Conservation (phyloP, 2,329 filamentous ascomycete species). For the Xylariaceae sp. region DNA sequence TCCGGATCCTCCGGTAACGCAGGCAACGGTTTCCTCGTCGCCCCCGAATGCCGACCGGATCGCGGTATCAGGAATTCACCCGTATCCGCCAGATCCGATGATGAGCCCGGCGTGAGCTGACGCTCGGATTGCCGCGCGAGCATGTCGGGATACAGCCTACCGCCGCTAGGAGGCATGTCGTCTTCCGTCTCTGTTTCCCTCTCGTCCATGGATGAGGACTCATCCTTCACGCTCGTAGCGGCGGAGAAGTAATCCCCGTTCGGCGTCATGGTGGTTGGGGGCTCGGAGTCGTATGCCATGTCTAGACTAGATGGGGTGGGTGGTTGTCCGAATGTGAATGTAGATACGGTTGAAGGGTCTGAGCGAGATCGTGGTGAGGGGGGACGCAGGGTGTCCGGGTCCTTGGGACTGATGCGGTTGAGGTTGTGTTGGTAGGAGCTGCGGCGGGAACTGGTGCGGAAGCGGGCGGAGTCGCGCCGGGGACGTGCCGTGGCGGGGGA, state of each 20-base stretch:
- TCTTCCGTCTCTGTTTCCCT: background rate
- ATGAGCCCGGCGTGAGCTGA: slow-evolving; percentile 23
- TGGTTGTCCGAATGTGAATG: slow-evolving; percentile 20
- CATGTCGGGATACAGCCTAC: slow-evolving; percentile 19
- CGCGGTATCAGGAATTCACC: slow-evolving; percentile 17
- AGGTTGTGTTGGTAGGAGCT: slow-evolving; percentile 18
- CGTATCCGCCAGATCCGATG: slow-evolving; percentile 20
- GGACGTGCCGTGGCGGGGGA: slow-evolving; percentile 7
- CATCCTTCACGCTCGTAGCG: slow-evolving; percentile 16
- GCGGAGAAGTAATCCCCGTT: slow-evolving; percentile 26
- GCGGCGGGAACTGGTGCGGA: slow-evolving; percentile 1
- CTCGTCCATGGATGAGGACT: slow-evolving; percentile 1
- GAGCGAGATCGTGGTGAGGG: too few relatives aligned
- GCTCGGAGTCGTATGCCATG: slow-evolving; percentile 33
- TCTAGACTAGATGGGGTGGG: slow-evolving; percentile 29
- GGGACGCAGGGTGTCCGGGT: too few relatives aligned
- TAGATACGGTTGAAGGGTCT: slow-evolving; percentile 21
- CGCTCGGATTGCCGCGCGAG: slow-evolving; percentile 27
- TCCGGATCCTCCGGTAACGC: slow-evolving; percentile 38
- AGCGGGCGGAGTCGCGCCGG: slow-evolving; percentile 2
- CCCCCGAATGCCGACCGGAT: slow-evolving; percentile 21
- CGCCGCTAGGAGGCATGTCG: background rate
- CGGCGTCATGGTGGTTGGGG: slow-evolving; percentile 22
- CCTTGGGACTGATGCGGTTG: background rate
- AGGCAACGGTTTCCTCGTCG: slow-evolving; percentile 40